Evolutionary conservation across 2,329 filamentous ascomycete genomes (phyloP), one percentile per base, ranked within the genome.

Genomic region (Elsinoe necatrix): DNA sequence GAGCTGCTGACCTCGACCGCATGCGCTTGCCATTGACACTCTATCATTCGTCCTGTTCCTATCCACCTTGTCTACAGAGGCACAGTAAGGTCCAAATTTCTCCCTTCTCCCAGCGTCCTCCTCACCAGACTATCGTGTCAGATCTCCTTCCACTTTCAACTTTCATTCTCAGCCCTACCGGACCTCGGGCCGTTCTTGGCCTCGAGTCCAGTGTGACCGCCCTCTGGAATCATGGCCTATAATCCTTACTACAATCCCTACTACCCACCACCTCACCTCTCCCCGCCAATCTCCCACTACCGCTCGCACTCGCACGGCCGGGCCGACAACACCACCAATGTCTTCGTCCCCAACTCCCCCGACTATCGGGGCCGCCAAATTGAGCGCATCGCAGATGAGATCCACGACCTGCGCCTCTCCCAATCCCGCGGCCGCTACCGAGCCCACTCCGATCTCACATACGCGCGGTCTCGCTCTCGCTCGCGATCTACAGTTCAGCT

Each of bases 301-400:
- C 54, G 54, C 20, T 27, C 23, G 1, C 23, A 14, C 16, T 56
- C 54, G 5, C 54, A 48, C 18, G 23, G 25, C 3, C 39, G 54
- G 4, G 29, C 16, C 23, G 52, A 55, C 7, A 42, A 42, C 42
- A 48, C 39, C 3, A 45, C 41, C 12, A 56, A 56, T 47, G 54
- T 56, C 12, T 47, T 45, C 20, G 48, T 52, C 31, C 48, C 48
- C 7, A 16, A 25, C 2, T 47, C 54, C 9, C 37, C 39, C 14
- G 29, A 45, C 27, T 42, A 56, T 20, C 54, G 54, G 14, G 54
- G 54, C 20, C 54, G 54, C 4, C 37, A 37, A 11, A 47, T 47
- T 41, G 54, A 56, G 16, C 54, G 54, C 54, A 37, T 56, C 5
- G 54, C 54, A 8, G 54, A 56, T 20, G 54, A 45, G 27, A 55